Evolutionary conservation across 352 stramenopile genomes (phyloP).

Genomic region (Globisporangium alternatum): DNA sequence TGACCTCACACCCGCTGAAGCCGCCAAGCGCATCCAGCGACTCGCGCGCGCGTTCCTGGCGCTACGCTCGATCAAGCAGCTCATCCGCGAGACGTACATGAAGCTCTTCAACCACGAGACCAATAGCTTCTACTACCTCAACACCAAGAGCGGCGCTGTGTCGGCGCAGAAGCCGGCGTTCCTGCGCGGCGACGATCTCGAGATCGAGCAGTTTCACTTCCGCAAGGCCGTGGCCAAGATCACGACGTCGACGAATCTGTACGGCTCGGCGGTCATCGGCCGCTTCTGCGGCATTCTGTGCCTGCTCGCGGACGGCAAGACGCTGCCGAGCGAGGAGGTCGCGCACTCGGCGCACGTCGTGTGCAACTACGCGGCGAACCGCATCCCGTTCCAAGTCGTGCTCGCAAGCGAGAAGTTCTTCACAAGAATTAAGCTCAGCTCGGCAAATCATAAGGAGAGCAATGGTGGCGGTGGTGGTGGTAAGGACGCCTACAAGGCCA

Average conservation of each 20-base stretch:
- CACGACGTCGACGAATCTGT: slow-evolving; percentile 36
- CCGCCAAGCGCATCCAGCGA: slow-evolving; percentile 51
- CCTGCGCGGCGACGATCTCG: slow-evolving; percentile 46
- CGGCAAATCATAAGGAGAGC: neutral
- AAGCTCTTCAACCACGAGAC: slow-evolving; percentile 57
- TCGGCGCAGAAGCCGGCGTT: slow-evolving; percentile 47
- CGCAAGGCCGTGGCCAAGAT: slow-evolving; percentile 64
- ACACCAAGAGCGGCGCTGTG: slow-evolving; percentile 43
- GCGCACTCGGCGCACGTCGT: slow-evolving; percentile 38
- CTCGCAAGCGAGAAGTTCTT: slow-evolving; percentile 55
- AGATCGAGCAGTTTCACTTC: slow-evolving; percentile 63
- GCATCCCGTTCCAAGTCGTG: slow-evolving; percentile 44
- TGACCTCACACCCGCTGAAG: slow-evolving; percentile 27
- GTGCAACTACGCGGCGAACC: slow-evolving; percentile 50
- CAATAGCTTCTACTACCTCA: slow-evolving; percentile 66
- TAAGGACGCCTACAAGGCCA: slow-evolving; percentile 1
- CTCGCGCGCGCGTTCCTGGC: slow-evolving; percentile 38
- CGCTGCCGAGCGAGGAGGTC: slow-evolving; percentile 34
- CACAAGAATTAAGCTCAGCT: slow-evolving; percentile 24
- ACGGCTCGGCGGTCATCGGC: slow-evolving; percentile 47
- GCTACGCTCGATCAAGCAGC: slow-evolving; percentile 28
- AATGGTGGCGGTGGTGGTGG: neutral
- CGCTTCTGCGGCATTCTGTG: slow-evolving; percentile 48
- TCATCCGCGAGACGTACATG: slow-evolving; percentile 73
- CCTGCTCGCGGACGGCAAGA: slow-evolving; percentile 47